Conservation (phyloP, 176 grass and related monocot genomes). For the Hyparrhenia diplandra region DNA sequence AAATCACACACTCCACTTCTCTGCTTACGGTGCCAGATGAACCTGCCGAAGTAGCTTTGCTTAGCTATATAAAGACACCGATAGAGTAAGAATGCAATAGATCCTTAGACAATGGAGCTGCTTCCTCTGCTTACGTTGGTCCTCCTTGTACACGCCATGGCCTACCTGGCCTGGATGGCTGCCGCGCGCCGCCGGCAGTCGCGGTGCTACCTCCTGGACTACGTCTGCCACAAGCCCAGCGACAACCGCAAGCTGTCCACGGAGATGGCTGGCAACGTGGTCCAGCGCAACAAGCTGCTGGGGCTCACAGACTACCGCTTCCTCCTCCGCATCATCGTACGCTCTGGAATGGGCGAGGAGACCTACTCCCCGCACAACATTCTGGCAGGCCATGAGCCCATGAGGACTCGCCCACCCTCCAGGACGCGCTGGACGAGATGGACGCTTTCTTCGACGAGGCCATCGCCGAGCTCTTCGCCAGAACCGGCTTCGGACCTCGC, state of each 20-base stretch:
- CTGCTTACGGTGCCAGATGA: no score
- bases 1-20: no score
- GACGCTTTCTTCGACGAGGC: conserved; percentile 46
- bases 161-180: conserved; percentile 1
- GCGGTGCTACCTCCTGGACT: conserved; percentile 70
- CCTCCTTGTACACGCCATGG: conserved; percentile 23
- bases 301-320: conserved; percentile 50
- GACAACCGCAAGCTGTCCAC: conserved; percentile 41
- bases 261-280: conserved; percentile 28
- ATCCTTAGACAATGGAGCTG: conserved; percentile 19
- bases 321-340: conserved; percentile 58
- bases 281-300: conserved; percentile 43
- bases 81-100: no score
- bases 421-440: conserved; percentile 52
- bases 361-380: conserved; percentile 58
- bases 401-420: conserved; percentile 34
- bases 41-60: no score
- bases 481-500: background rate
- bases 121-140: background rate
- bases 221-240: conserved; percentile 50
- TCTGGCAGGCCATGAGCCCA: conserved; percentile 30
- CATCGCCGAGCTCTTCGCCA: conserved; percentile 33
- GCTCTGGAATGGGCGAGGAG: conserved; percentile 65
- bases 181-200: background rate
- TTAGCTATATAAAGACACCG: no score